Base-by-base conservation (phyloP, 768 basidiomycete genomes). In the Cubamyces lactineus region DNA sequence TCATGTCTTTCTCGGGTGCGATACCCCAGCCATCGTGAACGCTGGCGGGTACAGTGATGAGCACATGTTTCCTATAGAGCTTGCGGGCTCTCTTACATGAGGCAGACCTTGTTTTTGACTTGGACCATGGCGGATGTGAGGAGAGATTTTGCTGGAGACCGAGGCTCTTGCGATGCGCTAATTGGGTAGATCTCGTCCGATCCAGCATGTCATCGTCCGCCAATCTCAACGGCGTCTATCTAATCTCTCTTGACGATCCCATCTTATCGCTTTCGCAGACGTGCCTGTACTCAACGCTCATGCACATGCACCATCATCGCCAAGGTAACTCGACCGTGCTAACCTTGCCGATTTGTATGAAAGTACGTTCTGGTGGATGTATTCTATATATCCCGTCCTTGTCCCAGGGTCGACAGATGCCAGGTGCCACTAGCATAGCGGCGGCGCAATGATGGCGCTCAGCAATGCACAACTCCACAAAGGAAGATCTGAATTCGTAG, bases 11-110 rank as follows among this genome's bases (percentile, higher is more conserved):
- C 64, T 84, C 73, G 12, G 79, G 77, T 16, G 90, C 83, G 67
- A 96, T 81, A 58, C 95, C 95, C 95, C 95, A 98, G 23, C 96
- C 96, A 79, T 98, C 95, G 80, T 98, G 95, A 38, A 98, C 94
- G 71, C 89, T 93, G 65, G 43, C 23, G 8, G 11, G 5, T 7
- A 23, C 12, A 13, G 24, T 24, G 12, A 13, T 28, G 34, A 64
- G 42, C 52, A 38, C 16, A 38, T n/a, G 15, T 26, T 17, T 2
- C 7, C 49, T n/a, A 42, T 24, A 9, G 17, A 41, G 40, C 30
- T 12, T 51, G 42, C 34, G 26, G 49, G 38, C 67, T 38, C 19
- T 74, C 87, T 70, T 74, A 91, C 93, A 95, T 94, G 63, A 95
- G 81, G 75, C 94, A 95, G 75, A 96, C 89, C 79, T 93, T 95